Evolutionary conservation across 192 early-diverging fungal species (phyloP).

Genomic region (Coemansia nantahalensis): DNA sequence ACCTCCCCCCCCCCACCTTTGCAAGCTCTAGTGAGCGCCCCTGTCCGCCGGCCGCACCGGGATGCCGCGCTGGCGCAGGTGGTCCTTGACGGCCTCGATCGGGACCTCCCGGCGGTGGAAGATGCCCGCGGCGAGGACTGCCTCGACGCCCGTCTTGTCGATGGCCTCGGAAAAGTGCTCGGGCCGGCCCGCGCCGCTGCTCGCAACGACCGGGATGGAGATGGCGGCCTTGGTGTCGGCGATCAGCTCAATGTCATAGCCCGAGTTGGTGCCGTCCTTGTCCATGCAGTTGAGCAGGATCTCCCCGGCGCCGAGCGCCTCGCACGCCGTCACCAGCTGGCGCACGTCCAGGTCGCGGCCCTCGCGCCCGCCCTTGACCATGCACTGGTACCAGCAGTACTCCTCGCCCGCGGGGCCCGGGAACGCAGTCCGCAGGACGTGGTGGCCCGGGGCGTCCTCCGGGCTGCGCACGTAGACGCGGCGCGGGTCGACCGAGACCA

Average conservation of each 20-base stretch:
- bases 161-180: slow-evolving; percentile 92
- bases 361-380: slow-evolving; percentile 97
- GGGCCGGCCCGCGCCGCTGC: slow-evolving; percentile 84
- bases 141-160: slow-evolving; percentile 82
- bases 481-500: slow-evolving; percentile 96
- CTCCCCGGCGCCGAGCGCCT: slow-evolving; percentile 93
- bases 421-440: slow-evolving; percentile 63
- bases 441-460: slow-evolving; percentile 64
- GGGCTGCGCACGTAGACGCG: slow-evolving; percentile 87
- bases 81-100: slow-evolving; percentile 78
- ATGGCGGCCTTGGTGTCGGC: slow-evolving; percentile 75
- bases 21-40: too few species aligned
- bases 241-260: slow-evolving; percentile 89
- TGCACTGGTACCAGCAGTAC: slow-evolving; percentile 99
- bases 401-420: slow-evolving; percentile 90
- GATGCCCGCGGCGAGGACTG: slow-evolving; percentile 96
- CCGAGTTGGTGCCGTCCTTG: slow-evolving; percentile 96
- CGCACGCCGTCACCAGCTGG: slow-evolving; percentile 85
- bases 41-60: slow-evolving; percentile 43
- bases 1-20: too few species aligned
- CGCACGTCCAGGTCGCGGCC: slow-evolving; percentile 90
- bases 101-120: slow-evolving; percentile 97
- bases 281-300: slow-evolving; percentile 99
- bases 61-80: slow-evolving; percentile 57
- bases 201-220: slow-evolving; percentile 96